Evolutionary conservation across 345 rosid genomes (phyloP).

Genomic region (Camelina laxa): DNA sequence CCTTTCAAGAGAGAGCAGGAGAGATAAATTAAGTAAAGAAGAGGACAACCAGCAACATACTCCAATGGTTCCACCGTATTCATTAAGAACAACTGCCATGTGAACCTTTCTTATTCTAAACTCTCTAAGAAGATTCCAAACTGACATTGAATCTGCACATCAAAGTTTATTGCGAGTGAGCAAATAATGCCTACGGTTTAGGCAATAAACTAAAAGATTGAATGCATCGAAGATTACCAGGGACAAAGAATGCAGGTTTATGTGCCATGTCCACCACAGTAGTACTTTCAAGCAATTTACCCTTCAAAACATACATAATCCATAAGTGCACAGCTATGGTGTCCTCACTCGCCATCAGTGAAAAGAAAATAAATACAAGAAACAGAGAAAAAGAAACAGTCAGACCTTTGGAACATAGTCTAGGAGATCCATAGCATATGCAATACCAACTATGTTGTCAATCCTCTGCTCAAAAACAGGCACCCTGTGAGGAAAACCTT

Average conservation of each 20-base stretch:
- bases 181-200: background rate
- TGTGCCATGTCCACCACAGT: constrained; percentile 91
- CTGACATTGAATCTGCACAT: constrained; percentile 92
- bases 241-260: constrained; percentile 94
- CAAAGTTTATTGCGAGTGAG: background rate
- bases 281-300: constrained; percentile 81
- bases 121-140: constrained; percentile 99
- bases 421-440: constrained; percentile 95
- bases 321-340: constrained; percentile 49
- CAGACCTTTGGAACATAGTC: constrained; percentile 90
- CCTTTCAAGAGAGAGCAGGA: background rate
- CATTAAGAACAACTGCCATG: constrained; percentile 97
- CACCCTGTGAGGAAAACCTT: constrained; percentile 59
- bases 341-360: constrained; percentile 44
- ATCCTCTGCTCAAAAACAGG: constrained; percentile 98
- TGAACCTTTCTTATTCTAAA: constrained; percentile 97
- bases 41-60: constrained; percentile 37
- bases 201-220: background rate
- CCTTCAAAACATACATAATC: constrained; percentile 81
- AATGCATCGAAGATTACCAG: constrained; percentile 57
- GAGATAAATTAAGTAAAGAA: constrained; percentile 7
- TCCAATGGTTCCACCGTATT: constrained; percentile 96
- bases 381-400: constrained; percentile 28
- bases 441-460: constrained; percentile 94
- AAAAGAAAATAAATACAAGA: constrained; percentile 33